Percentiles rank a stretch among this genome's conserved stretches.
Evolutionary conservation across 2,329 filamentous ascomycete species (phyloP).

Genomic region (Monosporascus sp.): DNA sequence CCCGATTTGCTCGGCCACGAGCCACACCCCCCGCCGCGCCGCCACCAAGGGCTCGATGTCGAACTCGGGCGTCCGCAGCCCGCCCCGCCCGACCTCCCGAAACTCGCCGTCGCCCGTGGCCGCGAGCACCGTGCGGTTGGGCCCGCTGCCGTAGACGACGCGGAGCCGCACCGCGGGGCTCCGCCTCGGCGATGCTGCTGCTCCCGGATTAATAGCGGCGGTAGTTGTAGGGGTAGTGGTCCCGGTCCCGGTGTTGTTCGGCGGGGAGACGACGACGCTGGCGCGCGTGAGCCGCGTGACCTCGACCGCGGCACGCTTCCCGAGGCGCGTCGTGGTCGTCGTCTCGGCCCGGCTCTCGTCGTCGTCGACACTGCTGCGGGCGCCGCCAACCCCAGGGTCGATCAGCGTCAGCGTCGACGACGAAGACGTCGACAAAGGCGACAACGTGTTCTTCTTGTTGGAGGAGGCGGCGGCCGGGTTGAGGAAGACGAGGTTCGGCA

Average conservation of each 20-base stretch:
- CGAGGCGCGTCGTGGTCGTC: slow-evolving; percentile 26
- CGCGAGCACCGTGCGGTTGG: slow-evolving; percentile 56
- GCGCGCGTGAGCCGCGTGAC: slow-evolving; percentile 52
- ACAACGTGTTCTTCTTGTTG: neutral
- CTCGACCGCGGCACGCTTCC: slow-evolving; percentile 33
- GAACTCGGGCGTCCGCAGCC: slow-evolving; percentile 66
- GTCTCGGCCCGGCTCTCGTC: slow-evolving; percentile 32
- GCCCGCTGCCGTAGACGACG: slow-evolving; percentile 54
- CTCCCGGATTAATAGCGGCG: neutral
- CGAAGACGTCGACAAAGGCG: neutral
- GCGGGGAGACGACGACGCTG: slow-evolving; percentile 42
- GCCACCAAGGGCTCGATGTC: slow-evolving; percentile 64
- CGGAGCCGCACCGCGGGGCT: slow-evolving; percentile 56
- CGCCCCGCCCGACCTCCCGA: slow-evolving; percentile 55
- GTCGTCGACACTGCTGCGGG: no score
- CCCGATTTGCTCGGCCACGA: slow-evolving; percentile 76
- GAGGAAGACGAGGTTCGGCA: slow-evolving; percentile 50
- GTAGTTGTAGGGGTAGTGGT: neutral
- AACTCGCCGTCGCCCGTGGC: slow-evolving; percentile 64
- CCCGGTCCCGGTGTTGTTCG: neutral
- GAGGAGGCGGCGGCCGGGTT: slow-evolving; percentile 34
- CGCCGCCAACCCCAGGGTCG: no score
- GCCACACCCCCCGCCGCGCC: slow-evolving; percentile 58
- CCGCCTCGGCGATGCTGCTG: slow-evolving; percentile 12
- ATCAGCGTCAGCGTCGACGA: no score